Evolutionary conservation across 2,329 filamentous ascomycete genomes (phyloP).

Genomic region (Thelonectria blattea): DNA sequence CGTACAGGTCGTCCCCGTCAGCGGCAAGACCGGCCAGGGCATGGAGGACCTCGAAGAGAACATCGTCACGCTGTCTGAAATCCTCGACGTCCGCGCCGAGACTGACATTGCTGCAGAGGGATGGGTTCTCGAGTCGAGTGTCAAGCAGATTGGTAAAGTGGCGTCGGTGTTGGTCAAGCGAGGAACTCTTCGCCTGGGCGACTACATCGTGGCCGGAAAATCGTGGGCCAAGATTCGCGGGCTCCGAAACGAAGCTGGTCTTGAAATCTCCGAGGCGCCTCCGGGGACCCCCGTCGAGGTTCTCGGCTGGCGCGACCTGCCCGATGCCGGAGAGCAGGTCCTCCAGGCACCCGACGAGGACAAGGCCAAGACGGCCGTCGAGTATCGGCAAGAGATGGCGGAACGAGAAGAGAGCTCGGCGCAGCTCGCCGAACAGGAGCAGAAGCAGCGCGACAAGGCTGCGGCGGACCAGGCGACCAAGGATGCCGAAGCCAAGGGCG

Average conservation of each 20-base stretch:
- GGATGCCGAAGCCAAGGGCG: slow-evolving; percentile 44
- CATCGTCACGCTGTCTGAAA: slow-evolving; percentile 82
- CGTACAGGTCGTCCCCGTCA: slow-evolving; percentile 88
- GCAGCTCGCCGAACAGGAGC: slow-evolving; percentile 77
- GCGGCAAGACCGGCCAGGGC: slow-evolving; percentile 90
- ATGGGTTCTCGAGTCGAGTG: slow-evolving; percentile 90
- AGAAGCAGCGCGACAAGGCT: slow-evolving; percentile 63
- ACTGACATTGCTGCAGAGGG: slow-evolving; percentile 80
- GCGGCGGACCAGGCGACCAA: slow-evolving; percentile 47
- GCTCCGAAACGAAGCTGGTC: slow-evolving; percentile 84
- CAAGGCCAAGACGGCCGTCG: slow-evolving; percentile 77
- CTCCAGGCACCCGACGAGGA: slow-evolving; percentile 82
- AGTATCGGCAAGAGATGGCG: slow-evolving; percentile 74
- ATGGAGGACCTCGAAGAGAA: slow-evolving; percentile 94
- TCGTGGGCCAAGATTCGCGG: slow-evolving; percentile 88
- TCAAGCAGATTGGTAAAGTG: slow-evolving; percentile 82
- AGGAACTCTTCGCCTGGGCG: slow-evolving; percentile 81
- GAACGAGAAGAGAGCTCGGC: slow-evolving; percentile 77
- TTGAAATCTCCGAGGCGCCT: slow-evolving; percentile 72
- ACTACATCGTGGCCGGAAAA: slow-evolving; percentile 84
- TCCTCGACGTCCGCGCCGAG: slow-evolving; percentile 89
- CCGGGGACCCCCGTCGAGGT: slow-evolving; percentile 93
- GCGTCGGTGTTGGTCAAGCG: slow-evolving; percentile 89
- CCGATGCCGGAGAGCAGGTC: slow-evolving; percentile 84
- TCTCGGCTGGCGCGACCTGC: slow-evolving; percentile 87